These are phyloP conservation scores for Candolleomyces aberdarensis DNA, from an alignment of 768 basidiomycete genomes.

Conservation along the genomic window DNA sequence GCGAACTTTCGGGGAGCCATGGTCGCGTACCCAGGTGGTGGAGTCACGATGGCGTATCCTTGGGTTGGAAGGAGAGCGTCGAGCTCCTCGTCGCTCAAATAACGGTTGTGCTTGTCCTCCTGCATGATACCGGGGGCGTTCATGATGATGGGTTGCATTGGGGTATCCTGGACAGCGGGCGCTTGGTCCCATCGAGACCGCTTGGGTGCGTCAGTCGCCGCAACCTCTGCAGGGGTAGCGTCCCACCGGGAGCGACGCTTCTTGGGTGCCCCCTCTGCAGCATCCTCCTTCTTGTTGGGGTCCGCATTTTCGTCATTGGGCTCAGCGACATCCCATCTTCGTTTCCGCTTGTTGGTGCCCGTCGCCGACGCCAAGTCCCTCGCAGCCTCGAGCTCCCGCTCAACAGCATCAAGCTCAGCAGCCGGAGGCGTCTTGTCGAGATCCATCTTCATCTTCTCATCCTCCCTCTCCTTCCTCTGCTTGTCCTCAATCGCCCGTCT, in stretches of 20 bases:
- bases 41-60: conserved; percentile 90
- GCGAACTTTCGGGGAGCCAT: conserved; percentile 62
- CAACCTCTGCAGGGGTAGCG: conserved; percentile 77
- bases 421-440: conserved; percentile 91
- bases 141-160: conserved; percentile 83
- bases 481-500: conserved; percentile 85
- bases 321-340: conserved; percentile 76
- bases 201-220: conserved; percentile 68
- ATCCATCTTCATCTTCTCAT: conserved; percentile 76
- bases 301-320: conserved; percentile 63
- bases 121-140: conserved; percentile 84
- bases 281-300: conserved; percentile 54
- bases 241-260: conserved; percentile 97
- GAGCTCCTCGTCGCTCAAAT: conserved; percentile 93
- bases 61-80: conserved; percentile 82
- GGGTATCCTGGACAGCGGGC: conserved; percentile 65
- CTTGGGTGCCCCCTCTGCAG: conserved; percentile 72
- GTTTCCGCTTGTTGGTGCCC: conserved; percentile 61
- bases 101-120: conserved; percentile 96
- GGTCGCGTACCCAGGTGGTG: conserved; percentile 91
- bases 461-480: conserved; percentile 73
- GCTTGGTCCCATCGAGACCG: conserved; percentile 98
- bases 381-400: conserved; percentile 60
- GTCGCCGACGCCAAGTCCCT: conserved; percentile 41
- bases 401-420: conserved; percentile 71